Evolutionary conservation across 2,329 filamentous ascomycete genomes (phyloP), one percentile per base, ranked within the genome.

Genomic region (Diaporthe sp.): DNA sequence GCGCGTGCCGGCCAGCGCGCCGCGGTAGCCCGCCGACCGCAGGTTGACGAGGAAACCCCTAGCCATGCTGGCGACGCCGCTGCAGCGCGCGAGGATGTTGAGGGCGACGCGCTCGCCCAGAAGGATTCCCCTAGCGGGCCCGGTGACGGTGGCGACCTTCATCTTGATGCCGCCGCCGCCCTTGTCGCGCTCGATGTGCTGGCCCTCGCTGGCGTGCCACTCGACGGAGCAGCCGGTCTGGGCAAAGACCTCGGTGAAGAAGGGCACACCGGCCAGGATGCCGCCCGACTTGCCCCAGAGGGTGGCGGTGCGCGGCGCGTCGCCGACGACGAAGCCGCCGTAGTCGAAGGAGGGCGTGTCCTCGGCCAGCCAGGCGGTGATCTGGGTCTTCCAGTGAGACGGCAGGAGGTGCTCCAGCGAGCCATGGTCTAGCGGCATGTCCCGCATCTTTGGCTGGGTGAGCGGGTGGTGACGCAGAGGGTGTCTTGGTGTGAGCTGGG

Each of bases 261-360:
- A 99, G 2, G 97, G 97, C 4, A 97, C 91, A 72, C 97, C 97
- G 53, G 97, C 97, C 61, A 99, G 88, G 65, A 98, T 89, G 76
- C 97, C 97, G 4, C 86, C 82, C n/a, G 90, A 92, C 82, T 94
- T 94, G 75, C 88, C 91, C 84, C 90, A 93, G 51, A 94, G 88
- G 6, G 90, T 93, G 27, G 92, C 92, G 19, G 88, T 90, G 74
- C 90, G 90, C 12, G 86, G 83, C 37, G 85, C 85, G 51, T 94
- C 91, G 77, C 97, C 97, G 32, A 99, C 97, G 9, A 99, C 97
- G 83, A 97, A 99, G 75, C 97, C 97, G 80, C 94, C 97, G 83
- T 98, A 98, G 88, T 99, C 97, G 85, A 98, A 96, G 70, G 94
- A 97, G 6, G 97, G 97, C 4, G 95, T 97, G 86, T 99, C 97